Evolutionary conservation across 106 monocot genomes (phyloP).

Genomic region (Vanilla planifolia): DNA sequence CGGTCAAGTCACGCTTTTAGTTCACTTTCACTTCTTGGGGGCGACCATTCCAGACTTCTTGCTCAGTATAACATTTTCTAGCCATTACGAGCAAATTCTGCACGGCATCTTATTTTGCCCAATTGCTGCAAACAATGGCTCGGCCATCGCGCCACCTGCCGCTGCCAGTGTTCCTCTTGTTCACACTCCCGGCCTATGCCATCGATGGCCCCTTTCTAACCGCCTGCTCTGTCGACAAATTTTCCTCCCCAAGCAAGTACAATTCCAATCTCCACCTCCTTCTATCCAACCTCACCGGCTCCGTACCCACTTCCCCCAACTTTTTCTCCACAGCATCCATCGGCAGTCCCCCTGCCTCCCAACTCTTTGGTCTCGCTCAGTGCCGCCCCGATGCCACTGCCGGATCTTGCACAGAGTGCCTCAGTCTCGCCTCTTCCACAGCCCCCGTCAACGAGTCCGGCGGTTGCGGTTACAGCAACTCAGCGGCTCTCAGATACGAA

Average conservation of each 20-base stretch:
- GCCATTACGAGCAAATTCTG: no score
- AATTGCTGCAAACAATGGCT: no score
- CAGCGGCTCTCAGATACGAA: conserved; percentile 2
- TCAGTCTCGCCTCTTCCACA: not conserved
- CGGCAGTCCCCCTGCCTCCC: not conserved
- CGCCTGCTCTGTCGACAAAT: not conserved
- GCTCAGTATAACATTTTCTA: no score
- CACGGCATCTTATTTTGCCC: not conserved
- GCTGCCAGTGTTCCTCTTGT: not conserved
- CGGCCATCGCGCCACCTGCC: conserved; percentile 1
- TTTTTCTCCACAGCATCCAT: not conserved
- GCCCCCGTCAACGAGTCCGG: not conserved
- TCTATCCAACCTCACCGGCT: not conserved
- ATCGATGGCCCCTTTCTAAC: not conserved
- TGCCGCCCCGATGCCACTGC: not conserved
- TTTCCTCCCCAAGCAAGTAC: not conserved
- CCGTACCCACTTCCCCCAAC: not conserved
- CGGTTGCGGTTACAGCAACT: conserved; percentile 2
- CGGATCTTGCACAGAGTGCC: not conserved
- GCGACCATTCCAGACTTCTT: no score
- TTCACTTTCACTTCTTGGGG: no score
- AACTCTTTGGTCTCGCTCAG: not conserved
- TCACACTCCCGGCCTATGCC: not conserved
- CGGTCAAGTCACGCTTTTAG: no score
- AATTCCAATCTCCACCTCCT: not conserved